These are phyloP conservation scores for Candida succiphila DNA, from an alignment of 805 yeast genomes.

Conservation along the genomic window DNA sequence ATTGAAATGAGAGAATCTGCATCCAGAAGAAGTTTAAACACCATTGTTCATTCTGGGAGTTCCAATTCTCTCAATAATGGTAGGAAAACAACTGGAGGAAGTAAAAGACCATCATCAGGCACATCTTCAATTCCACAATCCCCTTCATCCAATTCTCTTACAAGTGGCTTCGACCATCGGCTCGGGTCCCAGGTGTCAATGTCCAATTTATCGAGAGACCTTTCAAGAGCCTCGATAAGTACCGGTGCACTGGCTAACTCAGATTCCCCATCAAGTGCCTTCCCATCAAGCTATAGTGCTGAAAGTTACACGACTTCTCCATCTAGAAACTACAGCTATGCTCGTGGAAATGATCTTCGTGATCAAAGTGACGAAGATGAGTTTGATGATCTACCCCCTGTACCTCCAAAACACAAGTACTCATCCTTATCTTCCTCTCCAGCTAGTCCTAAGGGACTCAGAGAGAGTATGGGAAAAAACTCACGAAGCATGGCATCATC, in stretches of 20 bases:
- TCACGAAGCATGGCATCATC: conserved; percentile 4
- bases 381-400: conserved; percentile 22
- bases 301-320: neutral
- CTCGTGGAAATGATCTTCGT: conserved; percentile 1
- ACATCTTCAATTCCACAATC: conserved; percentile 3
- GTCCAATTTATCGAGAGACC: neutral
- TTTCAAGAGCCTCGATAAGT: neutral
- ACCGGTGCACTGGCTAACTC: neutral
- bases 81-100: no score
- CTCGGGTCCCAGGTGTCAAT: neutral
- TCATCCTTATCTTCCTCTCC: conserved; percentile 5
- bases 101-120: no score
- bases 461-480: neutral
- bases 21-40: conserved; percentile 11
- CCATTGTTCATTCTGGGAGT: neutral
- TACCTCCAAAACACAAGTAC: conserved; percentile 27
- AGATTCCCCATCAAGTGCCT: conserved; percentile 1
- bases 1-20: conserved; percentile 23
- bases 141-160: conserved; percentile 1
- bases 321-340: conserved; percentile 3
- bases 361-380: conserved; percentile 5
- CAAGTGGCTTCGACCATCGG: neutral
- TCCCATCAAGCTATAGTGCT: conserved; percentile 1
- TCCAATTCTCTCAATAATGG: neutral
- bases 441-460: neutral